These are phyloP conservation scores for Melampsora abietis-canadensis DNA, from an alignment of 1,284 basidiomycete genomes.

Conservation along the genomic window DNA sequence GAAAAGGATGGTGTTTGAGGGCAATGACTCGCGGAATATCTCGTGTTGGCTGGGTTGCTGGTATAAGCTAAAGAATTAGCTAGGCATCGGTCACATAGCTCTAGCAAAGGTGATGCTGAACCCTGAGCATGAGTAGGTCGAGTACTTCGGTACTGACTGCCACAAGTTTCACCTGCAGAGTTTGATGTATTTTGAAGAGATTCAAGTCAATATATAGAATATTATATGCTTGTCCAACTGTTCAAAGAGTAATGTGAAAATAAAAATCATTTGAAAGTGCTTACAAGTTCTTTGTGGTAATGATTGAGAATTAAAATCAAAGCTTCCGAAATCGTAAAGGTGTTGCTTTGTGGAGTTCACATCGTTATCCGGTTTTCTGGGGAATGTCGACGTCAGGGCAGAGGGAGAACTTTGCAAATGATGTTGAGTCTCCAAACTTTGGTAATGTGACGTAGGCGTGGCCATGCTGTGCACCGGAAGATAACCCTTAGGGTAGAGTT, in stretches of 20 bases:
- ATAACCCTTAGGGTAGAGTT: not conserved
- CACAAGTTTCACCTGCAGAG: slow-evolving; percentile 1
- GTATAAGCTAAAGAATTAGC: not conserved
- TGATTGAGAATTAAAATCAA: not conserved
- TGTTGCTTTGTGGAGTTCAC: not conserved
- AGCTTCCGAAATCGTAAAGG: not conserved
- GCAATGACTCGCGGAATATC: not conserved
- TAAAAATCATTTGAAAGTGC: not conserved
- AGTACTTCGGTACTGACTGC: not conserved
- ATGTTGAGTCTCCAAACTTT: not conserved
- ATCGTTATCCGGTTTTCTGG: not conserved
- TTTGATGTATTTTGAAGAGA: not conserved
- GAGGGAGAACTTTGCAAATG: not conserved
- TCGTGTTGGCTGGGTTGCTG: not conserved
- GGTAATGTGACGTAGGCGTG: not conserved
- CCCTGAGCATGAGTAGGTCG: not conserved
- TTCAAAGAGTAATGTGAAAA: not conserved
- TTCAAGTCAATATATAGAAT: not conserved
- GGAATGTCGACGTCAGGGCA: not conserved
- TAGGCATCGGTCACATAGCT: not conserved
- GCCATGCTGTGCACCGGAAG: not conserved
- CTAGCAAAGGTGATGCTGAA: slow-evolving; percentile 4
- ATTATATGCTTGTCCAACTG: not conserved
- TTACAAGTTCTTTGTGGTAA: not conserved
- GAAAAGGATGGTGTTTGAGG: not conserved